Base-by-base conservation (phyloP, 225 moss, liverwort and hornwort genomes). In the Polytrichum commune region DNA sequence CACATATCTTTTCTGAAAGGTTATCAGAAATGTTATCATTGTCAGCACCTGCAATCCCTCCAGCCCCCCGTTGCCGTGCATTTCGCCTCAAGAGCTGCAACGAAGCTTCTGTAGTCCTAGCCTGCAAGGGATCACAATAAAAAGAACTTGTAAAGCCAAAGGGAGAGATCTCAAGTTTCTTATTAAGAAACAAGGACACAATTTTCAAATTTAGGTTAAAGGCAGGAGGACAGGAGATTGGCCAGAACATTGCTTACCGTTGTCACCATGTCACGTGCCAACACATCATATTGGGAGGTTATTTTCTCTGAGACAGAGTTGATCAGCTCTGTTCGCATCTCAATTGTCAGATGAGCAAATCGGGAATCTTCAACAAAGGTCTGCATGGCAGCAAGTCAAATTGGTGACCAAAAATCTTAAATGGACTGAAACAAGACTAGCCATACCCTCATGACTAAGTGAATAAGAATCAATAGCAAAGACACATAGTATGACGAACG, bases 1-100 rank as follows among this genome's bases (percentile, higher is more conserved):
- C 90, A 82, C 95, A 92, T 25, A 95, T 95, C 67, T 95, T 95
- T 60, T 95, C 95, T 33, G 90, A 78, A 29, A 81, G 80, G 73
- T 80, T 92, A 74, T 92, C 90, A 58, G 95, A 95, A 28, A 92
- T 85, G 64, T 90, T 90, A 32, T 95, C 95, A 79, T 71, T 92
- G 55, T 95, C 92, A 71, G 92, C 81, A 81, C 72, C 77, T 78
- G 90, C 95, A 30, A 83, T 87, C 68, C 90, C 92, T 76, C 92
- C 95, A 54, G 85, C 89, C 66, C 90, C 90, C 79, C 92, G 78
- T 88, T 89, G 89, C 67, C 87, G 85, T 69, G 90, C 89, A 53
- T 85, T 85, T 73, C 89, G 87, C 75, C 89, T 89, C 25, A 92
- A 82, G 29, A 90, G 84, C 57, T 82, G 81, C 67, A 95, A 77